Evolutionary conservation across 179 eudicot species (phyloP), one percentile per base, ranked within the genome.

Genomic region (Silene coronaria): DNA sequence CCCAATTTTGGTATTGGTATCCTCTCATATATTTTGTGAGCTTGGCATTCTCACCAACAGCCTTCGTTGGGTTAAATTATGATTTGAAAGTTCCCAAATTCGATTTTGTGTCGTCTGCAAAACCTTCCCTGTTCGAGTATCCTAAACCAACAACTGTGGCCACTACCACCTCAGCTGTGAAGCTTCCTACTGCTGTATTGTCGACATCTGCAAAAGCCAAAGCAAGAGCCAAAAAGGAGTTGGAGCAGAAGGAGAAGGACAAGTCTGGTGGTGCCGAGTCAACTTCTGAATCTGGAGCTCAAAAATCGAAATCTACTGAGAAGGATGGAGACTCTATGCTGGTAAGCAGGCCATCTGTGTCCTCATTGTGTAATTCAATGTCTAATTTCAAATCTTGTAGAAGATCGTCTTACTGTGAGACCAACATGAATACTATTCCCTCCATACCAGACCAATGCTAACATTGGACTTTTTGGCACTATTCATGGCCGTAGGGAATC

Each of bases 1-100:
- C 92, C 85, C 97, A 94, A 80, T 94, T 90, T 78, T 94, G 98
- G 98, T 94, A 90, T 71, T 94, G 98, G 98, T 94, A 94, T 78
- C 98, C 98, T 13, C 97, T 94, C 27, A 94, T 87, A 22, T 94
- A 94, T 75, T 94, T 92, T 86, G 79, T 94, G 64, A 94, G 98
- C 84, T 83, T 94, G 83, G 80, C 98, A 53, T 94, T 94, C 78
- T 94, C 97, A 1, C 98, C 98, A 1, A 92, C 98, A 23, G 98
- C 98, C 26, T 85, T 94, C 23, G 86, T 94, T 73, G 98, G 98
- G 64, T 84, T 94, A 67, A 94, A 92, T 82, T 85, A 87, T 78
- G 94, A 92, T 84, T 78, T 94, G 81, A 94, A 94, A 90, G 91
- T 89, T 61, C 98, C 98, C 34, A 90, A 77, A 73, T 92, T 94